Evolutionary conservation across 495 filamentous ascomycete species (phyloP).

Genomic region (Penicillium alfredii): DNA sequence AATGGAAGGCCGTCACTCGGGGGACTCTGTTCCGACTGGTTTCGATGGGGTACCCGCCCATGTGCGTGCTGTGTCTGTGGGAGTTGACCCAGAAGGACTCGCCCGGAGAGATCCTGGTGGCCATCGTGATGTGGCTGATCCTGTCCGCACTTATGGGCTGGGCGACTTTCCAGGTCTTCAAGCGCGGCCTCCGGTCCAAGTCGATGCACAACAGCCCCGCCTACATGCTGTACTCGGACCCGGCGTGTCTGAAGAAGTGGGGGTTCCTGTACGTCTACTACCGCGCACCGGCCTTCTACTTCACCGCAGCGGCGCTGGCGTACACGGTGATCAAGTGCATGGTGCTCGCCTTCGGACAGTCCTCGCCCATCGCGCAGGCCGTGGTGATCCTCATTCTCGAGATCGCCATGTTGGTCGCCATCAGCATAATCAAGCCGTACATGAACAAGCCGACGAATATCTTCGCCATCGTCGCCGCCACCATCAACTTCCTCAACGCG

Average conservation of each 20-base stretch:
- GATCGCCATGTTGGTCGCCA: slow-evolving; percentile 66
- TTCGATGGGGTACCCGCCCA: slow-evolving; percentile 88
- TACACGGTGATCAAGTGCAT: slow-evolving; percentile 82
- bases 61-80: slow-evolving; percentile 88
- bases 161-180: slow-evolving; percentile 83
- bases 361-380: slow-evolving; percentile 64
- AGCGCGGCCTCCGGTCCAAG: slow-evolving; percentile 77
- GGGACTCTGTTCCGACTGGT: slow-evolving; percentile 86
- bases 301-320: slow-evolving; percentile 71
- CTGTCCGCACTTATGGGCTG: slow-evolving; percentile 70
- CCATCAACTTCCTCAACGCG: slow-evolving; percentile 83
- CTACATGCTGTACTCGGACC: slow-evolving; percentile 95
- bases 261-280: slow-evolving; percentile 97
- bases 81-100: slow-evolving; percentile 83
- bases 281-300: slow-evolving; percentile 92
- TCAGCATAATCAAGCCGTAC: slow-evolving; percentile 78
- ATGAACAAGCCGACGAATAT: slow-evolving; percentile 98
- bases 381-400: slow-evolving; percentile 82
- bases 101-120: slow-evolving; percentile 77
- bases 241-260: slow-evolving; percentile 90
- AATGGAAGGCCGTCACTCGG: slow-evolving; percentile 79
- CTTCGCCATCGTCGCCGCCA: slow-evolving; percentile 86
- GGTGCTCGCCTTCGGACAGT: slow-evolving; percentile 80
- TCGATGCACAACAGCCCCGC: slow-evolving; percentile 88
- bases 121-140: slow-evolving; percentile 83